phyloP scores from a whole-genome alignment of 495 filamentous ascomycete species.

The Bryoglossum gracile region DNA sequence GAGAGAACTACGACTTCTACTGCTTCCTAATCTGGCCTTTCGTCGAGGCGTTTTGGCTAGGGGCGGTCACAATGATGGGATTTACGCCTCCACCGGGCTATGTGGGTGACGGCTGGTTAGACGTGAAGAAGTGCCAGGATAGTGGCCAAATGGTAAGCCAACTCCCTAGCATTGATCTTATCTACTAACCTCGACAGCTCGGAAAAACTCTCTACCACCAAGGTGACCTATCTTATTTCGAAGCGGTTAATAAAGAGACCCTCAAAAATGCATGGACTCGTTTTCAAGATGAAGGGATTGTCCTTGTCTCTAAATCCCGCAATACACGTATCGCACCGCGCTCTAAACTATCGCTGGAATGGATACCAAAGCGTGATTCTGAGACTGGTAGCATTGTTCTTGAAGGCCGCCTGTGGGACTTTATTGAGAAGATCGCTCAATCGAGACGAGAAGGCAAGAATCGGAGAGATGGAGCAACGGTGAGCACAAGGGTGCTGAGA shows the following conservation, averaged over 20 bases:
- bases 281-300: slow-evolving; percentile 86
- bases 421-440: slow-evolving; percentile 77
- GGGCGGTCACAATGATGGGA: slow-evolving; percentile 76
- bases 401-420: slow-evolving; percentile 76
- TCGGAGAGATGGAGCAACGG: slow-evolving; percentile 81
- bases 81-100: slow-evolving; percentile 63
- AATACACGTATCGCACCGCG: slow-evolving; percentile 48
- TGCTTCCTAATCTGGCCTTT: slow-evolving; percentile 98
- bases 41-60: slow-evolving; percentile 88
- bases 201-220: slow-evolving; percentile 98
- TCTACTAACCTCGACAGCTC: slow-evolving; percentile 43
- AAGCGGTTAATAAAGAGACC: slow-evolving; percentile 96
- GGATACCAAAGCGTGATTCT: slow-evolving; percentile 62
- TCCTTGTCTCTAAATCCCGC: slow-evolving; percentile 60
- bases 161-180: not conserved
- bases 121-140: slow-evolving; percentile 68
- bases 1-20: slow-evolving; percentile 97
- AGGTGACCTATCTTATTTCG: slow-evolving; percentile 92
- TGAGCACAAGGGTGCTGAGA: slow-evolving; percentile 70
- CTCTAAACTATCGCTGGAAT: slow-evolving; percentile 65
- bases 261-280: slow-evolving; percentile 85
- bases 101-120: slow-evolving; percentile 65
- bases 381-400: slow-evolving; percentile 50
- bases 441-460: slow-evolving; percentile 91
- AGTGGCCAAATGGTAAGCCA: slow-evolving; percentile 68